Percentiles rank a stretch among this genome's conserved stretches.
Evolutionary conservation across 1,284 basidiomycete species (phyloP).

Genomic region (Ustilago loliicola): DNA sequence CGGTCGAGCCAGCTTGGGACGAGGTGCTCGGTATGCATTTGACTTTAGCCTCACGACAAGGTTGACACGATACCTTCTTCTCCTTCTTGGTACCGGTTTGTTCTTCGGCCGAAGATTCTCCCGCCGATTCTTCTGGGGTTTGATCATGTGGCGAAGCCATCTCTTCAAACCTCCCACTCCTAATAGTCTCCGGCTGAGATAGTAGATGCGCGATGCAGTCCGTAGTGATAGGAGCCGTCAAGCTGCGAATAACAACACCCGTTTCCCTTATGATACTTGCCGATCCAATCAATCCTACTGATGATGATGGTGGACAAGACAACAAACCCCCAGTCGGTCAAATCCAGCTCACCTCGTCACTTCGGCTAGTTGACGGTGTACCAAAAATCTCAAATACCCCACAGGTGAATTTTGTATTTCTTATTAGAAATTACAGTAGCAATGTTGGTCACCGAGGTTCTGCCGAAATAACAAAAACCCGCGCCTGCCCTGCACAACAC

Average conservation of each 20-base stretch:
- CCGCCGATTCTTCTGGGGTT: neutral
- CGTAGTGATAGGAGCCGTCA: too few relatives aligned
- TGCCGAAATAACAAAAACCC: neutral
- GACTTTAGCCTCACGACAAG: constrained; percentile 46
- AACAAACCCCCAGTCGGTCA: too few relatives aligned
- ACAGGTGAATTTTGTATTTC: neutral
- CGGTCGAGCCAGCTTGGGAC: too few relatives aligned
- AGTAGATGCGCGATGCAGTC: too few relatives aligned
- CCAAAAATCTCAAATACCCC: neutral
- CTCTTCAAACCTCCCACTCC: too few relatives aligned
- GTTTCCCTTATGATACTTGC: too few relatives aligned
- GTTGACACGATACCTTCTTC: constrained; percentile 45
- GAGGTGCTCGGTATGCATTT: constrained; percentile 30
- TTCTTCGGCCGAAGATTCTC: neutral
- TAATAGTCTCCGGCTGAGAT: too few relatives aligned
- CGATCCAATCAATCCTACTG: too few relatives aligned
- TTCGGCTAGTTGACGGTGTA: neutral
- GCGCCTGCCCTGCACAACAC: too few relatives aligned
- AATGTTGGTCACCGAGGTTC: constrained; percentile 20
- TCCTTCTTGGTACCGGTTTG: neutral
- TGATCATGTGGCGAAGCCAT: neutral
- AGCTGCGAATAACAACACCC: too few relatives aligned
- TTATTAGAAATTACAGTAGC: neutral
- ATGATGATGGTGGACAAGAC: too few relatives aligned
- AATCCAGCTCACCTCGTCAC: too few relatives aligned